A percentile compares a stretch with the other conserved stretches of the same genome.
phyloP scores from a whole-genome alignment of 2,329 filamentous ascomycete genomes.

The Claviceps paspali region DNA sequence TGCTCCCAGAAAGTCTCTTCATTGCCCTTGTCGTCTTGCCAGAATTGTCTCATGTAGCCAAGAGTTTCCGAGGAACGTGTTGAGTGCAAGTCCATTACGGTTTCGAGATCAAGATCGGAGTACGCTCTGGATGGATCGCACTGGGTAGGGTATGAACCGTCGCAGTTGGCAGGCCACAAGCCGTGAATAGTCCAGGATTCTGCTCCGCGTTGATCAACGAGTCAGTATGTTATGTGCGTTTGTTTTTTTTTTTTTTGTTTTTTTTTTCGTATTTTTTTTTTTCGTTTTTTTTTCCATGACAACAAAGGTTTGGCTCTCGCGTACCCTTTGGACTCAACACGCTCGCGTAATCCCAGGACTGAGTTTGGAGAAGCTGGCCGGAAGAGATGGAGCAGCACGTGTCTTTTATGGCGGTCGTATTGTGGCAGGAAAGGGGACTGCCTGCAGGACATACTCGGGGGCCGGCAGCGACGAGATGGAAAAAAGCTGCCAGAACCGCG shows the following conservation, averaged over 20 bases:
- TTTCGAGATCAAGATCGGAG: conserved; percentile 51
- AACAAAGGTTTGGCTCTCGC: too few relatives aligned
- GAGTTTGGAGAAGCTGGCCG: conserved; percentile 55
- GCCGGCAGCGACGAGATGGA: conserved; percentile 1
- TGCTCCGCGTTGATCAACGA: conserved; percentile 7
- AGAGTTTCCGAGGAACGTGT: conserved; percentile 38
- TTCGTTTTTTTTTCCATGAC: not conserved
- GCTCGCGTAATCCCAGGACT: conserved; percentile 60
- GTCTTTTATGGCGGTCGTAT: conserved; percentile 40
- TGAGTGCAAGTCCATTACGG: conserved; percentile 42
- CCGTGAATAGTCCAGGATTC: conserved; percentile 65
- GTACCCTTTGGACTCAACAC: conserved; percentile 39
- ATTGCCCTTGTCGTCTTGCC: conserved; percentile 52
- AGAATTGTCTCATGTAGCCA: conserved; percentile 53
- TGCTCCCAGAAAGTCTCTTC: conserved; percentile 57
- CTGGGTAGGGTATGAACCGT: conserved; percentile 51
- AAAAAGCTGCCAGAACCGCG: conserved; percentile 8
- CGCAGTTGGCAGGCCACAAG: conserved; percentile 51
- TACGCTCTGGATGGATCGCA: conserved; percentile 49
- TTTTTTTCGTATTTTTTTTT: conserved; percentile 7
- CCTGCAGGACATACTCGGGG: conserved; percentile 13
- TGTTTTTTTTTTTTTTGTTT: not conserved
- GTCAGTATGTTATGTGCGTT: not conserved
- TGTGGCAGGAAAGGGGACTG: conserved; percentile 46
- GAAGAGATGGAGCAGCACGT: conserved; percentile 61